Evolutionary conservation across 768 basidiomycete species (phyloP).

Genomic region (Trametes elegans): DNA sequence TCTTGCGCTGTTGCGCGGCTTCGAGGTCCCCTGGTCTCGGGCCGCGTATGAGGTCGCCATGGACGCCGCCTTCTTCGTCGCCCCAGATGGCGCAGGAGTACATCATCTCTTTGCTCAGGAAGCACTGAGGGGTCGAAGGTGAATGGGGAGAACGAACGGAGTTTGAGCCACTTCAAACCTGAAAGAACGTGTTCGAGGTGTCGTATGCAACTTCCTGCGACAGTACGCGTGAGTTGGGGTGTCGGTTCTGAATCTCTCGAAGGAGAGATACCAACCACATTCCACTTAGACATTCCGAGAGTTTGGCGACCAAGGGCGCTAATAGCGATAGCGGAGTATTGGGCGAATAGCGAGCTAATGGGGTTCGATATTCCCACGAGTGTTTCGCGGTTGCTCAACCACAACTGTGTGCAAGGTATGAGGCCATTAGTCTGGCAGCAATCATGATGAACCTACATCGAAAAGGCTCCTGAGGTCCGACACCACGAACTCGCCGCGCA

Average conservation of each 20-base stretch:
- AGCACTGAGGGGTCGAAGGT: constrained; percentile 42
- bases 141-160: too few relatives aligned
- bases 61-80: constrained; percentile 70
- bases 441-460: constrained; percentile 12
- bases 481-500: constrained; percentile 26
- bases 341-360: constrained; percentile 16
- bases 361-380: constrained; percentile 19
- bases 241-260: background rate
- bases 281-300: constrained; percentile 62
- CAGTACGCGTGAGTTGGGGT: background rate
- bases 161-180: constrained; percentile 37
- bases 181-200: constrained; percentile 83
- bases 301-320: constrained; percentile 71
- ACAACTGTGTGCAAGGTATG: constrained; percentile 17
- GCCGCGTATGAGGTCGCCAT: constrained; percentile 49
- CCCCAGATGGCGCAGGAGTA: constrained; percentile 85
- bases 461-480: constrained; percentile 21
- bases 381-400: constrained; percentile 24
- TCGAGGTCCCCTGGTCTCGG: constrained; percentile 34
- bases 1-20: constrained; percentile 41
- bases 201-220: constrained; percentile 64
- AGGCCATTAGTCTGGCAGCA: background rate
- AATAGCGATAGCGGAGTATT: constrained; percentile 28
- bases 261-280: constrained; percentile 43
- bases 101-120: constrained; percentile 87